Conservation (phyloP, 1,139 yeast genomes). For the Kodamaea alishanica region DNA sequence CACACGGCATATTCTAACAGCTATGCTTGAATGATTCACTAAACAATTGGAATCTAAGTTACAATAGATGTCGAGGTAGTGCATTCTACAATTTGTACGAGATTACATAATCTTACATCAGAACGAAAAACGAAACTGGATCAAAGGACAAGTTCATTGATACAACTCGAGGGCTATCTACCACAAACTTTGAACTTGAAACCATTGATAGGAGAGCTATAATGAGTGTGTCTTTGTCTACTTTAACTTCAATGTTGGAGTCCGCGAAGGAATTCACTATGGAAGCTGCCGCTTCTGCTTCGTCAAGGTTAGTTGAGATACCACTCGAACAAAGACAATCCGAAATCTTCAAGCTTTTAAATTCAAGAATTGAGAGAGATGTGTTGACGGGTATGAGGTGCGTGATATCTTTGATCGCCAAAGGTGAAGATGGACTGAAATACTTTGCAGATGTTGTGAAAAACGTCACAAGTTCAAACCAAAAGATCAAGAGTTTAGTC, state of each 20-base stretch:
- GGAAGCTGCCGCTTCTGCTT: constrained; percentile 79
- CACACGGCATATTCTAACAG: too few species aligned
- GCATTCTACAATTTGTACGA: too few species aligned
- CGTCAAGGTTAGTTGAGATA: constrained; percentile 60
- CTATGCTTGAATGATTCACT: too few species aligned
- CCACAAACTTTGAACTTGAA: background rate
- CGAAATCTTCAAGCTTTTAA: constrained; percentile 64
- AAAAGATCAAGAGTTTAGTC: constrained; percentile 72
- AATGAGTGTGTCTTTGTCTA: constrained; percentile 44
- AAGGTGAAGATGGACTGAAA: constrained; percentile 57
- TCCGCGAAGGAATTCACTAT: constrained; percentile 77
- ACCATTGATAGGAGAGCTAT: background rate
- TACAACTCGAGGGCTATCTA: background rate
- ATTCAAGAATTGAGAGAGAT: constrained; percentile 70
- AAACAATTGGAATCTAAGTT: too few species aligned
- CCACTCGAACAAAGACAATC: constrained; percentile 52
- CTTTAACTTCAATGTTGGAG: constrained; percentile 54
- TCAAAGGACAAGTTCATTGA: background rate
- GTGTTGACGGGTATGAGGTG: constrained; percentile 72
- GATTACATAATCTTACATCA: too few species aligned
- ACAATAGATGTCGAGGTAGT: too few species aligned
- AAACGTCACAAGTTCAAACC: constrained; percentile 70
- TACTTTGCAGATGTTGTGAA: constrained; percentile 88
- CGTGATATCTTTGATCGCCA: constrained; percentile 61
- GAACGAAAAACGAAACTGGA: background rate